Percentiles rank a stretch among this genome's conserved stretches.
phyloP scores from a whole-genome alignment of 2,329 filamentous ascomycete species.

The Pseudocercospora macadamiae region DNA sequence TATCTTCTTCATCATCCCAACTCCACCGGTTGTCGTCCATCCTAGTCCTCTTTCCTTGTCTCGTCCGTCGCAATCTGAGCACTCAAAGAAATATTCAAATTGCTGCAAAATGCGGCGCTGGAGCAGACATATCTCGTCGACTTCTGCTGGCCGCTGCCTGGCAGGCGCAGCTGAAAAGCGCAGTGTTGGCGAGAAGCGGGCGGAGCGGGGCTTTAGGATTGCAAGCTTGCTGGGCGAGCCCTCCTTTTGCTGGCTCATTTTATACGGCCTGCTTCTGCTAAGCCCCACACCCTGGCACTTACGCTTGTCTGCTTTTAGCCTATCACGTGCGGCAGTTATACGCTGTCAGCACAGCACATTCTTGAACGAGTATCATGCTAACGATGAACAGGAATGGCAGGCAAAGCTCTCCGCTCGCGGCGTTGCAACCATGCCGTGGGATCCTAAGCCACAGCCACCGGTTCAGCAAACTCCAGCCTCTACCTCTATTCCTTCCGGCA shows the following conservation, averaged over 20 bases:
- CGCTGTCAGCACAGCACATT: not conserved
- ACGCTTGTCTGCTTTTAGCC: constrained; percentile 41
- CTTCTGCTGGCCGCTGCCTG: constrained; percentile 7
- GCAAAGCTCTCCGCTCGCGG: constrained; percentile 81
- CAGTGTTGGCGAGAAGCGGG: constrained; percentile 15
- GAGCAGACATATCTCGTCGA: constrained; percentile 5
- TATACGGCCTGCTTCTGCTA: constrained; percentile 42
- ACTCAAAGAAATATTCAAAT: not conserved
- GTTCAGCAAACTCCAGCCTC: constrained; percentile 31
- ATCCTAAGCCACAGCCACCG: constrained; percentile 70
- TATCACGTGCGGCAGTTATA: constrained; percentile 29
- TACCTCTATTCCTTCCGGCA: constrained; percentile 24
- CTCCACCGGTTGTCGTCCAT: constrained; percentile 13
- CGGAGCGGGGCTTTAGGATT: constrained; percentile 46
- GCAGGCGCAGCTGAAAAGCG: constrained; percentile 25
- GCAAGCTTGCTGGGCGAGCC: constrained; percentile 42
- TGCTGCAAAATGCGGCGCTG: constrained; percentile 1
- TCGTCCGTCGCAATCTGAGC: not conserved
- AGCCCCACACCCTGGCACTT: constrained; percentile 22
- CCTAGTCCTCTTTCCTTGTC: constrained; percentile 2
- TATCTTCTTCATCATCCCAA: too few species aligned
- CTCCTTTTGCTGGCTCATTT: constrained; percentile 50
- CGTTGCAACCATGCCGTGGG: constrained; percentile 92
- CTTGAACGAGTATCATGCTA: constrained; percentile 20
- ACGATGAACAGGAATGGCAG: constrained; percentile 78